Evolutionary conservation across 345 rosid genomes (phyloP).

Genomic region (Laguncularia racemosa): DNA sequence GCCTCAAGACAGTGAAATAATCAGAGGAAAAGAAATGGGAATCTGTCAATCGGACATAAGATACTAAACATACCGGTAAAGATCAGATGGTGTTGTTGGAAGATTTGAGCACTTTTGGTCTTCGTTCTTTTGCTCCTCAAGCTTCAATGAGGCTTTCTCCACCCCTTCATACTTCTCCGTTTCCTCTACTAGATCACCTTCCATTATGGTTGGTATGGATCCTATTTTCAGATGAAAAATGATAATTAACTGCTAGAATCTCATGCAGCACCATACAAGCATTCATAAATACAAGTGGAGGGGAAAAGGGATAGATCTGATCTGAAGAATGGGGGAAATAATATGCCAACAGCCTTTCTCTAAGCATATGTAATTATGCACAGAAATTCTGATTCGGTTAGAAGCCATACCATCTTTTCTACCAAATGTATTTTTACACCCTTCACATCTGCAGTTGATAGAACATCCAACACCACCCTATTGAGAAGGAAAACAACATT

Average conservation of each 20-base stretch:
- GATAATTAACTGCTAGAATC: background rate
- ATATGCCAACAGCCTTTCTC: no score
- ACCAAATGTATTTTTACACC: slow-evolving; percentile 92
- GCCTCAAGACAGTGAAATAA: slow-evolving; percentile 10
- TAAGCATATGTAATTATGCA: no score
- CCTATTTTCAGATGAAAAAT: slow-evolving; percentile 27
- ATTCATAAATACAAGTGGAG: background rate
- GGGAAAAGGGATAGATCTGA: background rate
- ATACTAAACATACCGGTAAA: slow-evolving; percentile 39
- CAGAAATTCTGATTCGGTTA: background rate
- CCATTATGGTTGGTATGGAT: slow-evolving; percentile 35
- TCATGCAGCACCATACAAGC: background rate
- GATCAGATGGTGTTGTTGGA: slow-evolving; percentile 56
- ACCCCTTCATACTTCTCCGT: slow-evolving; percentile 33
- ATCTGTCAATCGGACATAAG: background rate
- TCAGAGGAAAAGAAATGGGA: background rate
- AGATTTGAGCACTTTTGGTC: slow-evolving; percentile 45
- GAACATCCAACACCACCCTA: slow-evolving; percentile 99
- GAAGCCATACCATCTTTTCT: slow-evolving; percentile 72
- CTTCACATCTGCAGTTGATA: slow-evolving; percentile 93
- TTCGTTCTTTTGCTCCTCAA: slow-evolving; percentile 31
- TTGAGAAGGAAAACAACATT: background rate
- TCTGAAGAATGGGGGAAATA: no score
- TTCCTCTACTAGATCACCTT: slow-evolving; percentile 48
- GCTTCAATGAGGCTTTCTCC: slow-evolving; percentile 26